These are phyloP conservation scores for Globisporangium spinosum DNA, from an alignment of 352 stramenopile genomes.

Conservation along the genomic window DNA sequence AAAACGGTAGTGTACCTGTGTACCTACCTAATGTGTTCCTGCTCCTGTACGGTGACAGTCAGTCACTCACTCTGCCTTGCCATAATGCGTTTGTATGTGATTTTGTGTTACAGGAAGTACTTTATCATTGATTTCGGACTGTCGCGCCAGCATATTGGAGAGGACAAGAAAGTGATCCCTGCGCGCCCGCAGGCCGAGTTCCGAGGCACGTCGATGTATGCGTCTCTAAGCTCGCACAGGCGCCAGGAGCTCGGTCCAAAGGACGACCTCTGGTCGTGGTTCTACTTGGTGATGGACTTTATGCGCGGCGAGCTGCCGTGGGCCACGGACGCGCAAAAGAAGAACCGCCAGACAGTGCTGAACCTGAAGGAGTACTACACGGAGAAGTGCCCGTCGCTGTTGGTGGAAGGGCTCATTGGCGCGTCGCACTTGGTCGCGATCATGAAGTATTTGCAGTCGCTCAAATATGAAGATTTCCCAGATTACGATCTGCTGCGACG, in stretches of 20 bases:
- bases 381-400: slow-evolving; percentile 55
- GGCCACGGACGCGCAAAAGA: slow-evolving; percentile 77
- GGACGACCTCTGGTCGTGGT: slow-evolving; percentile 89
- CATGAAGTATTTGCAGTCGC: slow-evolving; percentile 68
- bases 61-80: not conserved
- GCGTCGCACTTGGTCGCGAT: slow-evolving; percentile 67
- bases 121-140: slow-evolving; percentile 85
- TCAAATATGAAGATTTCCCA: slow-evolving; percentile 72
- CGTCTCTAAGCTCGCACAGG: slow-evolving; percentile 78
- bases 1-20: slow-evolving; percentile 28
- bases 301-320: slow-evolving; percentile 82
- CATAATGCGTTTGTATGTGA: not conserved
- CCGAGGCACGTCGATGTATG: slow-evolving; percentile 87
- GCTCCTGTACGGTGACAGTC: not conserved
- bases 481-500: slow-evolving; percentile 57
- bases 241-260: slow-evolving; percentile 77
- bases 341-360: slow-evolving; percentile 79
- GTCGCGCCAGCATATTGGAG: slow-evolving; percentile 68
- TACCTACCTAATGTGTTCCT: not conserved
- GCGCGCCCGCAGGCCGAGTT: slow-evolving; percentile 72
- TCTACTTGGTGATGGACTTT: slow-evolving; percentile 88
- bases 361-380: slow-evolving; percentile 84
- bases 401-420: slow-evolving; percentile 73
- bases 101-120: slow-evolving; percentile 36
- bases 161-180: slow-evolving; percentile 59